These are phyloP conservation scores for Xylaria longipes DNA, from an alignment of 495 filamentous ascomycete genomes.

Conservation along the genomic window DNA sequence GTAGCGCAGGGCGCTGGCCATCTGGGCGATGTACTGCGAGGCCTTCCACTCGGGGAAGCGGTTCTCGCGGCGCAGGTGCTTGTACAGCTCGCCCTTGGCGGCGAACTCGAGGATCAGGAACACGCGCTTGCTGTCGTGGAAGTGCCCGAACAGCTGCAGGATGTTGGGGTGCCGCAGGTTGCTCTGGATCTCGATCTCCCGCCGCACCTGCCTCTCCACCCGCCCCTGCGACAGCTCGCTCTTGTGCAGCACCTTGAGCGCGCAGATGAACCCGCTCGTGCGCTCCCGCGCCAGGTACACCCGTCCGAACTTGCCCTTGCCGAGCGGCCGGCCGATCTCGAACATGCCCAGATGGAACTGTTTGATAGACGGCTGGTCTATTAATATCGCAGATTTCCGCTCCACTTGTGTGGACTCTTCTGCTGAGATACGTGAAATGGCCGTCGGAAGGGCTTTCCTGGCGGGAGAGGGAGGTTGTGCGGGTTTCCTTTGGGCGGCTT, in stretches of 20 bases:
- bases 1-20: constrained; percentile 91
- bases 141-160: constrained; percentile 90
- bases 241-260: constrained; percentile 96
- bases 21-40: constrained; percentile 97
- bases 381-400: constrained; percentile 56
- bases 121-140: constrained; percentile 95
- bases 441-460: constrained; percentile 43
- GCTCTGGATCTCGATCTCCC: constrained; percentile 97
- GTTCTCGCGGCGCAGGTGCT: constrained; percentile 87
- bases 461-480: constrained; percentile 44
- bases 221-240: constrained; percentile 84
- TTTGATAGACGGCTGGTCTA: constrained; percentile 67
- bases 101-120: constrained; percentile 97
- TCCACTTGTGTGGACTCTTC: constrained; percentile 60
- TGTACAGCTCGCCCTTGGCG: constrained; percentile 94
- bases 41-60: constrained; percentile 96
- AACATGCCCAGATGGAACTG: constrained; percentile 98
- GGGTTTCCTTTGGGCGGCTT: constrained; percentile 62
- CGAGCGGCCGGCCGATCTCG: constrained; percentile 93
- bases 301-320: constrained; percentile 96
- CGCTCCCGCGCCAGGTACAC: constrained; percentile 95
- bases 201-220: constrained; percentile 95
- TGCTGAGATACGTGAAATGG: constrained; percentile 51
- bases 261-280: constrained; percentile 89
- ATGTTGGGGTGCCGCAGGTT: constrained; percentile 97